A percentile compares a stretch with the other conserved stretches of the same genome.
phyloP scores from a whole-genome alignment of 768 basidiomycete genomes.

The Lactifluus subvellereus region DNA sequence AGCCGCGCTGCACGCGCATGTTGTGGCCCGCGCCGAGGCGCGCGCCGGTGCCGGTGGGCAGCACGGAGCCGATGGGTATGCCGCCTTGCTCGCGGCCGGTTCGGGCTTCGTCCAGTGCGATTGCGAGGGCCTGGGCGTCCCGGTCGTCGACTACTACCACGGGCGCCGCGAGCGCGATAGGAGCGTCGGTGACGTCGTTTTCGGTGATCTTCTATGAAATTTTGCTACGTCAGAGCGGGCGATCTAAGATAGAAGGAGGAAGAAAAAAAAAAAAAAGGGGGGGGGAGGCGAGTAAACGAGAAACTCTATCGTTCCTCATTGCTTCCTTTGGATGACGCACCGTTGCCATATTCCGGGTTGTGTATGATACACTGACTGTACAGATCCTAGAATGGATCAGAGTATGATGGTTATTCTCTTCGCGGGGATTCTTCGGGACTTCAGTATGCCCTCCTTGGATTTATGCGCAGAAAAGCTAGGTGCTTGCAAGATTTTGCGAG shows the following conservation, averaged over 20 bases:
- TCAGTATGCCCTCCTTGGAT: background rate
- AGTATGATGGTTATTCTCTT: background rate
- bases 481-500: background rate
- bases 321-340: background rate
- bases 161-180: background rate
- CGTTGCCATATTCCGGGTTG: background rate
- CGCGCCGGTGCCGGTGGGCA: constrained; percentile 31
- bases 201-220: background rate
- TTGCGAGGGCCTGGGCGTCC: constrained; percentile 32
- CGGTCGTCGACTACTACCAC: background rate
- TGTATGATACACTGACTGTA: background rate
- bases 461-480: background rate
- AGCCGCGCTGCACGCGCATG: constrained; percentile 39
- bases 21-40: constrained; percentile 42
- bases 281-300: background rate
- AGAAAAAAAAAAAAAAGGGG: background rate
- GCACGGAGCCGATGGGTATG: constrained; percentile 55
- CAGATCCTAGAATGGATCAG: background rate
- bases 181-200: background rate
- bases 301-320: background rate
- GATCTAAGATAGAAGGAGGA: background rate
- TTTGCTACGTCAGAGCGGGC: background rate
- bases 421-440: background rate
- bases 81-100: constrained; percentile 49
- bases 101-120: constrained; percentile 39